phyloP scores from a whole-genome alignment of 2,329 filamentous ascomycete genomes.

The Geosmithia flava region DNA sequence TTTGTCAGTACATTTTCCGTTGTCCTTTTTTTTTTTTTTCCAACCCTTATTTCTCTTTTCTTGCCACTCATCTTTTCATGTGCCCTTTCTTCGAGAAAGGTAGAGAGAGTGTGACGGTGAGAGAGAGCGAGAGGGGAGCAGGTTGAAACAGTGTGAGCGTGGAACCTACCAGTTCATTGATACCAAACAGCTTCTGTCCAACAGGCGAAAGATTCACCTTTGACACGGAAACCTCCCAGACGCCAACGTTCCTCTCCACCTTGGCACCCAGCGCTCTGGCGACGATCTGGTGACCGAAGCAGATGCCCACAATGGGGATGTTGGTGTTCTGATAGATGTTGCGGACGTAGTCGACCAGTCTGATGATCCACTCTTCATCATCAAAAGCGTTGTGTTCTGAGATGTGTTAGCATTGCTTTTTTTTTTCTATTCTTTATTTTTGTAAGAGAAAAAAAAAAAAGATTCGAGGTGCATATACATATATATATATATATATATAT shows the following conservation, averaged over 20 bases:
- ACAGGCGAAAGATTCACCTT: conserved; percentile 1
- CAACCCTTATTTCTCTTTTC: too few relatives aligned
- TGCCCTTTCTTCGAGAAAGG: background rate
- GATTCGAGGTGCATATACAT: too few relatives aligned
- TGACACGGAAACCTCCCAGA: conserved; percentile 22
- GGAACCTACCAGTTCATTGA: background rate
- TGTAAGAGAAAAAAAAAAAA: too few relatives aligned
- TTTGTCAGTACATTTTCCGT: too few relatives aligned
- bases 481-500: conserved; percentile 2
- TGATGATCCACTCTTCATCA: conserved; percentile 29
- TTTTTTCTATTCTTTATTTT: too few relatives aligned
- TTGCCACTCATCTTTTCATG: background rate
- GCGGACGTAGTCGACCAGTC: conserved; percentile 24
- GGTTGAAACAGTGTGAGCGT: too few relatives aligned
- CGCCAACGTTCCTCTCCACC: conserved; percentile 22
- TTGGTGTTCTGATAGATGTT: conserved; percentile 18
- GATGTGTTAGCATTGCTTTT: background rate
- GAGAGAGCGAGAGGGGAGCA: conserved; percentile 13
- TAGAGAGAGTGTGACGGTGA: background rate
- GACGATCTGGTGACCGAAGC: conserved; percentile 36
- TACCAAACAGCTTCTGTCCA: conserved; percentile 2
- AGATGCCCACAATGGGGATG: conserved; percentile 30
- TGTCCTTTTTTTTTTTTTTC: background rate
- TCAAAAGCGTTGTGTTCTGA: conserved; percentile 26
- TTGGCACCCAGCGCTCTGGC: conserved; percentile 25